A percentile compares a stretch with the other conserved stretches of the same genome.
phyloP scores from a whole-genome alignment of 352 stramenopile genomes.

The Plasmopara viticola region DNA sequence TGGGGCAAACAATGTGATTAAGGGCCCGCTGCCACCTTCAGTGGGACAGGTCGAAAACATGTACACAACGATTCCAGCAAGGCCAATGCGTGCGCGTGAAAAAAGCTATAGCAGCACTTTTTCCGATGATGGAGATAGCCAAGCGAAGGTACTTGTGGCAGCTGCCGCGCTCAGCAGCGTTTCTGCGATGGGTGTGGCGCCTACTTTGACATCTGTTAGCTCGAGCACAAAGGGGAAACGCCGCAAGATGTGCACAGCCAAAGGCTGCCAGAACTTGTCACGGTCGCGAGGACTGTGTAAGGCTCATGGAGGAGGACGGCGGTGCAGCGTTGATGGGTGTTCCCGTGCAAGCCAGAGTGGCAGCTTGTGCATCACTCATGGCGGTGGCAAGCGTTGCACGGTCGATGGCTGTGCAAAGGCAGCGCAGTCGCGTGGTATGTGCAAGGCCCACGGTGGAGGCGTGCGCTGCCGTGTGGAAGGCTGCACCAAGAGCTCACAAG shows the following conservation, averaged over 20 bases:
- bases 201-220: conserved; percentile 7
- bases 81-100: conserved; percentile 23
- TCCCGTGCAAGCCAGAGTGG: conserved; percentile 72
- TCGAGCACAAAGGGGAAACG: conserved; percentile 49
- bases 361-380: conserved; percentile 78
- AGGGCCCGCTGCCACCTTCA: conserved; percentile 17
- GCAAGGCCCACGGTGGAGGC: conserved; percentile 75
- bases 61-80: conserved; percentile 18
- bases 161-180: conserved; percentile 24
- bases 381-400: conserved; percentile 77
- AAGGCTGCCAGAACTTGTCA: conserved; percentile 72
- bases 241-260: conserved; percentile 73
- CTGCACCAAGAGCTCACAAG: conserved; percentile 76
- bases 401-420: conserved; percentile 74
- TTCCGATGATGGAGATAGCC: conserved; percentile 26
- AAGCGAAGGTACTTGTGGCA: conserved; percentile 25
- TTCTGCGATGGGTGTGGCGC: conserved; percentile 16
- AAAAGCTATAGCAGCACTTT: conserved; percentile 26
- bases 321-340: conserved; percentile 77
- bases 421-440: conserved; percentile 76
- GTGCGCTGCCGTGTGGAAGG: conserved; percentile 80
- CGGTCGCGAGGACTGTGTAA: conserved; percentile 75
- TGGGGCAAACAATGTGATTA: conserved; percentile 19
- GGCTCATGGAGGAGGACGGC: conserved; percentile 60
- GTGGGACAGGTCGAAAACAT: conserved; percentile 23